Percentiles rank a stretch among this genome's conserved stretches.
Evolutionary conservation across 1,284 basidiomycete species (phyloP).

Genomic region (Inonotus hispidus): DNA sequence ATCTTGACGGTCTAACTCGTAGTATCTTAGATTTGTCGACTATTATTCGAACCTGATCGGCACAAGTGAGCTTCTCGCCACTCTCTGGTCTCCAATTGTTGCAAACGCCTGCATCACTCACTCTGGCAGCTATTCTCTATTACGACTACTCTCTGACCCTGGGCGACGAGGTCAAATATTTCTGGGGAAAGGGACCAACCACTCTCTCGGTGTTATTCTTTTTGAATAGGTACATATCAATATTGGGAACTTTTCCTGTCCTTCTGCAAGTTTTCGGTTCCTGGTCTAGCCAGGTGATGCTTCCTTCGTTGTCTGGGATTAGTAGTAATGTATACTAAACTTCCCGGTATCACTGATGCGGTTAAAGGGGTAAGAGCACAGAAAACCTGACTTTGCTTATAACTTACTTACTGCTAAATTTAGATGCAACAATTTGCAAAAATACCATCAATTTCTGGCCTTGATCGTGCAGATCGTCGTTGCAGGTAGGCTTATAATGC

Average conservation of each 20-base stretch:
- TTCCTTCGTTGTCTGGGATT: not conserved
- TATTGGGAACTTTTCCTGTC: constrained; percentile 11
- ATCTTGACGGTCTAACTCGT: not conserved
- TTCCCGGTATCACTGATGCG: not conserved
- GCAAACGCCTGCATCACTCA: not conserved
- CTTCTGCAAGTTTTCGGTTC: constrained; percentile 6
- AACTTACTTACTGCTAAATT: not conserved
- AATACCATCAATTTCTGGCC: constrained; percentile 16
- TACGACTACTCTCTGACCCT: constrained; percentile 17
- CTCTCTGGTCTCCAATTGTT: not conserved
- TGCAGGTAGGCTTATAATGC: constrained; percentile 6
- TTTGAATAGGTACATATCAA: constrained; percentile 13
- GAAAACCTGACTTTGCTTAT: not conserved
- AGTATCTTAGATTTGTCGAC: constrained; percentile 4
- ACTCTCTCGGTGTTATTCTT: constrained; percentile 13
- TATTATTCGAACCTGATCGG: constrained; percentile 8
- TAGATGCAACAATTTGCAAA: constrained; percentile 12
- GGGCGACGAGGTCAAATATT: constrained; percentile 11
- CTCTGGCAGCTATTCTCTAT: constrained; percentile 14
- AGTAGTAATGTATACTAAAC: not conserved
- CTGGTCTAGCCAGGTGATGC: not conserved
- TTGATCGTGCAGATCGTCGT: constrained; percentile 12
- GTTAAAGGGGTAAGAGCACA: not conserved
- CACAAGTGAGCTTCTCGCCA: constrained; percentile 6
- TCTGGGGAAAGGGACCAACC: constrained; percentile 12